These are phyloP conservation scores for Tieghemostelium lacteum DNA, from an alignment of 78 protist species.

Conservation along the genomic window DNA sequence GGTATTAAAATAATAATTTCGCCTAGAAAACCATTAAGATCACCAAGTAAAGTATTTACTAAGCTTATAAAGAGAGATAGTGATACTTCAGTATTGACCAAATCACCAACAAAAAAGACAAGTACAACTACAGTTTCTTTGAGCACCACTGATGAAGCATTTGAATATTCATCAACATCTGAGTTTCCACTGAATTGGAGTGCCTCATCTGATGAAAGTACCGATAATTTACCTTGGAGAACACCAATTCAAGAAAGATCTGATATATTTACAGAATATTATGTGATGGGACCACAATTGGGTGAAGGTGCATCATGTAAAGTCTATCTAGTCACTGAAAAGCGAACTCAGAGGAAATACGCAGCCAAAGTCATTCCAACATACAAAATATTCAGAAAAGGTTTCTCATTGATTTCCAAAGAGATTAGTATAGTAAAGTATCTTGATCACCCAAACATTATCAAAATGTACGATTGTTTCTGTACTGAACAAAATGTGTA, in stretches of 20 bases:
- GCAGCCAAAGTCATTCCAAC: conserved; percentile 54
- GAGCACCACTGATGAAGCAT: conserved; percentile 9
- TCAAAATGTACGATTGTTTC: conserved; percentile 21
- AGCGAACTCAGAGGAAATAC: conserved; percentile 7
- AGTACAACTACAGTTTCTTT: background rate
- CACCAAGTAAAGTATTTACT: conserved; percentile 27
- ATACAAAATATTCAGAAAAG: conserved; percentile 19
- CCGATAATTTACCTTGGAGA: background rate
- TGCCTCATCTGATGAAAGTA: background rate
- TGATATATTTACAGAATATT: conserved; percentile 19
- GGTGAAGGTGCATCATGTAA: conserved; percentile 49
- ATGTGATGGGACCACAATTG: background rate
- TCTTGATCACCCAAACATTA: conserved; percentile 30
- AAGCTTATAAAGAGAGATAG: conserved; percentile 38
- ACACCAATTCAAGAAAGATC: background rate
- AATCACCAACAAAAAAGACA: background rate
- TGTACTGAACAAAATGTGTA: conserved; percentile 32
- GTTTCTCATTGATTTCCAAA: conserved; percentile 17
- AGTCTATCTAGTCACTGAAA: conserved; percentile 26
- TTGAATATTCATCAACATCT: conserved; percentile 12
- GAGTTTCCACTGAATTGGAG: background rate
- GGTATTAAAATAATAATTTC: conserved; percentile 1
- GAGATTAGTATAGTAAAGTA: conserved; percentile 13
- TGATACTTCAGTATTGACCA: conserved; percentile 19
- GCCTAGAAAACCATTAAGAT: conserved; percentile 18